These are phyloP conservation scores for Xylaria sp. DNA, from an alignment of 2,329 filamentous ascomycete species.

Conservation along the genomic window DNA sequence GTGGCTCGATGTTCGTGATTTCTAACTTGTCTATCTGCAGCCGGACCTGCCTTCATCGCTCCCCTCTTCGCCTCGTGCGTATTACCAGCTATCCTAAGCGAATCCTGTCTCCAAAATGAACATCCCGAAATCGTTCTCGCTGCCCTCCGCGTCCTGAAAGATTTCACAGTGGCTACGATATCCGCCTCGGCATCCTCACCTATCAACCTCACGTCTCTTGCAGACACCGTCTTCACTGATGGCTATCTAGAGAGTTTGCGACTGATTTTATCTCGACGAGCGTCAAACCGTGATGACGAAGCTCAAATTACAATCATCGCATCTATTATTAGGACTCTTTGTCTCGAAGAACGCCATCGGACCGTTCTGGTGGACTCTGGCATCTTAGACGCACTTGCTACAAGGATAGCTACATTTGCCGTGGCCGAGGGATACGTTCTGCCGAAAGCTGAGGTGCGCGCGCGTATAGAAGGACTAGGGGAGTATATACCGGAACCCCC, in stretches of 20 bases:
- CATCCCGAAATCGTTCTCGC: constrained; percentile 72
- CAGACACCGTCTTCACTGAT: constrained; percentile 68
- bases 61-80: constrained; percentile 73
- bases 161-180: constrained; percentile 69
- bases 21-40: constrained; percentile 50
- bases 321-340: constrained; percentile 62
- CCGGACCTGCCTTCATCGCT: constrained; percentile 77
- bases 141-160: constrained; percentile 75
- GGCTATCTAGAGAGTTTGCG: constrained; percentile 67
- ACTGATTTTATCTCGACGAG: constrained; percentile 67
- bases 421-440: constrained; percentile 72
- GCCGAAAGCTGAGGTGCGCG: constrained; percentile 63
- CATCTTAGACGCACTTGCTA: constrained; percentile 78
- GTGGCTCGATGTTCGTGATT: constrained; percentile 21
- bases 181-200: constrained; percentile 58
- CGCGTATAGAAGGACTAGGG: constrained; percentile 59
- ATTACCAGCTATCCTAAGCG: constrained; percentile 72
- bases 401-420: constrained; percentile 73
- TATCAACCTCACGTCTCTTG: constrained; percentile 57
- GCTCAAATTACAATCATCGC: constrained; percentile 67
- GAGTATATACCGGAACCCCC: constrained; percentile 67
- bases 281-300: constrained; percentile 58
- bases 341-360: constrained; percentile 72
- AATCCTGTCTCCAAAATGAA: constrained; percentile 69
- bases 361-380: constrained; percentile 73